Conservation (phyloP, 225 moss, liverwort and hornwort species). For the Climacium dendroides region DNA sequence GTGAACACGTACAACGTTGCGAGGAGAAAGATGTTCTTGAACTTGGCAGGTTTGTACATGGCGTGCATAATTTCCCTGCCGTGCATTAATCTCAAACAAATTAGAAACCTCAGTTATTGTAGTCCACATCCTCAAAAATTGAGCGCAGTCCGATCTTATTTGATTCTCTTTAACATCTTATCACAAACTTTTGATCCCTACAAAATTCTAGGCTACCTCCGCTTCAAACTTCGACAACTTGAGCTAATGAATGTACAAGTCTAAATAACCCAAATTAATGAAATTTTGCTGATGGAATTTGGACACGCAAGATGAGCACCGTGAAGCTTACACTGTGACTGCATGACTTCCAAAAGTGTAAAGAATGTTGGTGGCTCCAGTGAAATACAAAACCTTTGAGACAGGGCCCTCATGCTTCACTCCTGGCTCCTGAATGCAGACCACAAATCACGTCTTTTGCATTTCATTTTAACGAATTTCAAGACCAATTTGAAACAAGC, state of each 20-base stretch:
- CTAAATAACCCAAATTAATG: not conserved
- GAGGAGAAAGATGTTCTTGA: conserved; percentile 8
- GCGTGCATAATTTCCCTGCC: conserved; percentile 44
- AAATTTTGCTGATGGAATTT: not conserved
- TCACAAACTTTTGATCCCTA: not conserved
- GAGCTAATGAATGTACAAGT: not conserved
- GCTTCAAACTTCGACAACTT: not conserved
- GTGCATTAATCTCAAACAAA: not conserved
- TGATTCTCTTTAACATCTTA: not conserved
- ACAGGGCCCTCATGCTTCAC: conserved; percentile 42
- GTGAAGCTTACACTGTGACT: conserved; percentile 62
- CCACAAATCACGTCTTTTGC: not conserved
- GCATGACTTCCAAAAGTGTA: conserved; percentile 86
- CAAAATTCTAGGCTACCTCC: not conserved
- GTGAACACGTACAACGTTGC: conserved; percentile 32
- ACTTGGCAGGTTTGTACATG: conserved; percentile 6
- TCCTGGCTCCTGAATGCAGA: not conserved
- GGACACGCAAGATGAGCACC: not conserved
- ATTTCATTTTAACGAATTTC: not conserved
- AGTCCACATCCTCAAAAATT: not conserved
- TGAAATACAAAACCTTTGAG: conserved; percentile 55
- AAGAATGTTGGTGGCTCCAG: conserved; percentile 78
- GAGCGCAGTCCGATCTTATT: not conserved
- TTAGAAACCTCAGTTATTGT: not conserved
- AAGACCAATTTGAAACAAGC: not conserved